Evolutionary conservation across 495 filamentous ascomycete genomes (phyloP).

Genomic region (Penicillium antarcticum): DNA sequence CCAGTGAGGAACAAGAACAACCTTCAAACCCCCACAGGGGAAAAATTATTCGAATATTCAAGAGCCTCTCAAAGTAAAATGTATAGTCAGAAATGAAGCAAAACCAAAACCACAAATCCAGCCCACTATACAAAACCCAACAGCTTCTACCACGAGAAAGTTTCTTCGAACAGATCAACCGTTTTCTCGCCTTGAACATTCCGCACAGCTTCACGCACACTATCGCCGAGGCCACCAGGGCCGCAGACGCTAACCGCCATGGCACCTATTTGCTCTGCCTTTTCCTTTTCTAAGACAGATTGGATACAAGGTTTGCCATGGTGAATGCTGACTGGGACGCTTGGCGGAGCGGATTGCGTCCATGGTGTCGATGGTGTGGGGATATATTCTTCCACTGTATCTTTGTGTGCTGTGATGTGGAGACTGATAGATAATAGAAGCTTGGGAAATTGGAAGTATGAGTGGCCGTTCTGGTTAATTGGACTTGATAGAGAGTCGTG

Average conservation of each 20-base stretch:
- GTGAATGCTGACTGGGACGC: conserved; percentile 27
- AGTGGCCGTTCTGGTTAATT: conserved; percentile 19
- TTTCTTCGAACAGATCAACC: conserved; percentile 42
- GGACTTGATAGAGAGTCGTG: conserved; percentile 29
- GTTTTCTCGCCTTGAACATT: conserved; percentile 31
- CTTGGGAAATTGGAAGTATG: conserved; percentile 29
- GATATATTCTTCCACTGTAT: conserved; percentile 26
- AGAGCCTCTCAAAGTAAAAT: no score
- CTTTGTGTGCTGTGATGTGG: conserved; percentile 28
- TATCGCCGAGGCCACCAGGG: conserved; percentile 42
- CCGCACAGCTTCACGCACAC: conserved; percentile 38
- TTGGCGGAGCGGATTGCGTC: conserved; percentile 25
- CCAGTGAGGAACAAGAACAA: no score
- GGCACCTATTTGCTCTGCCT: conserved; percentile 36
- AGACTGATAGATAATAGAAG: conserved; percentile 36
- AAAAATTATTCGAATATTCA: no score
- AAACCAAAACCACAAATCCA: no score
- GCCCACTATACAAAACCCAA: no score
- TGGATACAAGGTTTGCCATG: conserved; percentile 34
- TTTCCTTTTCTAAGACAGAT: conserved; percentile 33
- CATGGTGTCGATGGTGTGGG: conserved; percentile 27
- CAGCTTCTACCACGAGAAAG: conserved; percentile 40
- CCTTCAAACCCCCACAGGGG: no score
- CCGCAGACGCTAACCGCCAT: conserved; percentile 47
- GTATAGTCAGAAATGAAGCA: no score